Base-by-base conservation (phyloP, 2,329 filamentous ascomycete genomes). In the Stylonectria norvegica region DNA sequence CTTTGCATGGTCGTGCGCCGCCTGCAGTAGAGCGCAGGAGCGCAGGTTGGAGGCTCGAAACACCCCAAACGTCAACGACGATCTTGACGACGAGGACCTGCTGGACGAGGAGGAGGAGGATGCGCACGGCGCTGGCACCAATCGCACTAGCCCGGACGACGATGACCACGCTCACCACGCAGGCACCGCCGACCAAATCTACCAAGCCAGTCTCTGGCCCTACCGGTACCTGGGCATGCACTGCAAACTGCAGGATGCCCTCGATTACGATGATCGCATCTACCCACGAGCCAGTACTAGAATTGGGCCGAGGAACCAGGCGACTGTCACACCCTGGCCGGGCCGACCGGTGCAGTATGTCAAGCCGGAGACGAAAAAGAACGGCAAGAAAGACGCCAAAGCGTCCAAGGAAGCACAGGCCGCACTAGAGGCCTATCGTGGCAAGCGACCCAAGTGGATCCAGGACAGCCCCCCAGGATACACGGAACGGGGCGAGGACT, bases 231-330 rank as follows among this genome's bases (percentile, higher is more conserved):
- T 98, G 5, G 93, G 93, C 25, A 89, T 95, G 52, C 93, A 98
- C 66, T 96, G 90, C 66, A 86, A 89, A 52, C 86, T 93, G 1
- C 90, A 97, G 64, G 93, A 98, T 68, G 93, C 89, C 1, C 72
- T 98, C 20, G 93, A 98, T 62, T 95, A 95, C 60, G 93, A 98
- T 58, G 93, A 98, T 63, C 84, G 93, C 49, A 97, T 98, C 50
- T 97, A 97, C 60, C 93, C 93, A 7, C 85, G 93, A 50, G 91
- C 93, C 12, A 94, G 90, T 60, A 97, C 93, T 40, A 85, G 93
- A 25, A 73, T 97, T 25, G 93, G 93, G 6, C 88, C 89, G 8
- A 82, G 89, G 40, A 89, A 97, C 63, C 93, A 98, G 69, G 91
- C 93, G 4, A 84, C 82, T 52, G 86, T 95, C 22, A 72, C 78